Conservation (phyloP, 2,329 filamentous ascomycete genomes). For the Sarocladium strictum region DNA sequence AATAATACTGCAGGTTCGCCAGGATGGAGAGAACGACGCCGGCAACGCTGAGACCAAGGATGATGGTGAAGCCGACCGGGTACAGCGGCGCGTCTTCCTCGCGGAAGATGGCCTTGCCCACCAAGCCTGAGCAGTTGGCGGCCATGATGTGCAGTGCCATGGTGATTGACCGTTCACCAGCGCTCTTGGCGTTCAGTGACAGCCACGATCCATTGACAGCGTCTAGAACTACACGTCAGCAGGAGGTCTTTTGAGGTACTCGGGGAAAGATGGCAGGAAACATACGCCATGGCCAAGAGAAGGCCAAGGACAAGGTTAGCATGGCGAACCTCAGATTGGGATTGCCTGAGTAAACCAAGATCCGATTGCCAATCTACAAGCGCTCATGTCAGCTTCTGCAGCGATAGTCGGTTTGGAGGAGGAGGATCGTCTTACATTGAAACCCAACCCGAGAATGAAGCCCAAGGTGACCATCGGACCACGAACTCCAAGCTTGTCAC, state of each 20-base stretch:
- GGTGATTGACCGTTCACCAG: conserved; percentile 20
- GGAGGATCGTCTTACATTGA: conserved; percentile 6
- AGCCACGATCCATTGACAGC: conserved; percentile 21
- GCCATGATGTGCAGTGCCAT: conserved; percentile 23
- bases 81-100: conserved; percentile 20
- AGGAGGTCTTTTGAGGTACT: no score
- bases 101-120: conserved; percentile 20
- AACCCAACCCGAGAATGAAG: conserved; percentile 12
- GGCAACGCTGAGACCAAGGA: conserved; percentile 13
- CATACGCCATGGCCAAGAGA: conserved; percentile 25
- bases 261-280: not conserved
- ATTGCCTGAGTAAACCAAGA: conserved; percentile 20
- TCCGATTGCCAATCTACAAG: conserved; percentile 21
- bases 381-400: not conserved
- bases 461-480: conserved; percentile 16
- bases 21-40: conserved; percentile 12
- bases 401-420: no score
- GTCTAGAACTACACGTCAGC: not conserved
- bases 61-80: conserved; percentile 17
- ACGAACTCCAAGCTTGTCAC: conserved; percentile 14
- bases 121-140: conserved; percentile 21
- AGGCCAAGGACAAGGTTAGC: conserved; percentile 19
- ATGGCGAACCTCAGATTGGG: conserved; percentile 21
- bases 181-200: conserved; percentile 19
- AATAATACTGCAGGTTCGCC: conserved; percentile 15